Percentiles rank a stretch among this genome's conserved stretches.
Conservation (phyloP, 2,329 filamentous ascomycete genomes). For the Penicillium nordicum region DNA sequence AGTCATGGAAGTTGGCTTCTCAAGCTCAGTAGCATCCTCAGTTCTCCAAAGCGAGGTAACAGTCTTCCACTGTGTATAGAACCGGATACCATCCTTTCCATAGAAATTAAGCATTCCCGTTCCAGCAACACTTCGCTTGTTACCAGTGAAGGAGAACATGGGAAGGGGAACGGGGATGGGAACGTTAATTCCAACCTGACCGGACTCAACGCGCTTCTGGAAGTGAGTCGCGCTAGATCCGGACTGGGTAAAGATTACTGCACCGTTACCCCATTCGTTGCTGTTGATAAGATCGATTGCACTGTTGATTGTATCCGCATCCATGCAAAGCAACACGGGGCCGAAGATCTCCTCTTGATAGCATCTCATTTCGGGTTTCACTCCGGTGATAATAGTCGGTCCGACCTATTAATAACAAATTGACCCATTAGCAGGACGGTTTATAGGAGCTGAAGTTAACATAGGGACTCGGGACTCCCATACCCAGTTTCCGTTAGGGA, state of each 20-base stretch:
- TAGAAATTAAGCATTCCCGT: slow-evolving; percentile 59
- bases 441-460: not conserved
- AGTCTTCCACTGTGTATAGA: slow-evolving; percentile 5
- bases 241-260: slow-evolving; percentile 59
- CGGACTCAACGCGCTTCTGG: slow-evolving; percentile 60
- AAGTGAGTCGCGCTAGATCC: slow-evolving; percentile 57
- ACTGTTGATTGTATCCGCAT: slow-evolving; percentile 55
- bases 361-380: slow-evolving; percentile 60
- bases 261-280: slow-evolving; percentile 63
- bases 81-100: not conserved
- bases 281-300: slow-evolving; percentile 59
- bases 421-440: not conserved
- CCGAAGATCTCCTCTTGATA: slow-evolving; percentile 64
- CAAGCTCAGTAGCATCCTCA: slow-evolving; percentile 1
- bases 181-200: slow-evolving; percentile 62
- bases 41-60: slow-evolving; percentile 3
- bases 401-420: not conserved
- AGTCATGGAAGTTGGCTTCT: slow-evolving; percentile 1
- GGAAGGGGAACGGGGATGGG: slow-evolving; percentile 58
- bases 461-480: not conserved
- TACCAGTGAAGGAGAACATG: slow-evolving; percentile 60
- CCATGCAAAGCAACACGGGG: slow-evolving; percentile 59
- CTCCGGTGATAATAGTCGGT: slow-evolving; percentile 60
- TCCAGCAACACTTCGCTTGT: slow-evolving; percentile 83
- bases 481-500: slow-evolving; percentile 4